A percentile compares a stretch with the other conserved stretches of the same genome.
These are phyloP conservation scores for Chamaecyparis obtusa DNA, from an alignment of 75 land plant genomes.

Conservation along the genomic window DNA sequence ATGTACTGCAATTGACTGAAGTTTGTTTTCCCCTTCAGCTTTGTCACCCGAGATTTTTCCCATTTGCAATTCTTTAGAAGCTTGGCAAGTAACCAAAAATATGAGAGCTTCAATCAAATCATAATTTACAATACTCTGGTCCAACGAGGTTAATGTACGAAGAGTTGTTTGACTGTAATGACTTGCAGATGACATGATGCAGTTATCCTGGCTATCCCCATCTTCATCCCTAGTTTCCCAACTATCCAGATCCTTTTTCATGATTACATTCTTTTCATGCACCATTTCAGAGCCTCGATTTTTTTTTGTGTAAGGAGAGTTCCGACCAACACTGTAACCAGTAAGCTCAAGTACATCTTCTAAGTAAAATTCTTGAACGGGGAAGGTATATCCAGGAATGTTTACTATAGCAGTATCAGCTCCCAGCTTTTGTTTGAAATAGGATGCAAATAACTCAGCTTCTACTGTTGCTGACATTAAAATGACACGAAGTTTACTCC, in stretches of 20 bases:
- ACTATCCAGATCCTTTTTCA: conserved; percentile 16
- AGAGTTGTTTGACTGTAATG: conserved; percentile 27
- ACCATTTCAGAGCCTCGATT: not conserved
- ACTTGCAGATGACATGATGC: not conserved
- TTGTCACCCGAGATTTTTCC: conserved; percentile 8
- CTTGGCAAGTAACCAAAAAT: conserved; percentile 21
- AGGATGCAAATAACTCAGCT: conserved; percentile 22
- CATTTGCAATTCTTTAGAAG: conserved; percentile 8
- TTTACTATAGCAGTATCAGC: conserved; percentile 9
- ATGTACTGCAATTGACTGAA: conserved; percentile 13
- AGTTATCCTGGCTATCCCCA: not conserved
- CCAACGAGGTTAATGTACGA: conserved; percentile 21
- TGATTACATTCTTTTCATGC: not conserved
- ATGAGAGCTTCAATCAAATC: conserved; percentile 30
- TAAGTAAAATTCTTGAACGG: conserved; percentile 30
- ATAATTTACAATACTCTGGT: conserved; percentile 35
- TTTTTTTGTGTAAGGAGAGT: conserved; percentile 23
- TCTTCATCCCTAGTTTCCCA: conserved; percentile 26
- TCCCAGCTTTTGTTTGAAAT: conserved; percentile 11
- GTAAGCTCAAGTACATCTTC: conserved; percentile 38
- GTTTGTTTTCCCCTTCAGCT: not conserved
- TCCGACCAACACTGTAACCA: conserved; percentile 31
- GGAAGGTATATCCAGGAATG: conserved; percentile 39
- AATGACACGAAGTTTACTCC: conserved; percentile 25
- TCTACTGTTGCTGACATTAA: conserved; percentile 43